Evolutionary conservation across 2,329 filamentous ascomycete genomes (phyloP).

Genomic region (Didymella exigua): DNA sequence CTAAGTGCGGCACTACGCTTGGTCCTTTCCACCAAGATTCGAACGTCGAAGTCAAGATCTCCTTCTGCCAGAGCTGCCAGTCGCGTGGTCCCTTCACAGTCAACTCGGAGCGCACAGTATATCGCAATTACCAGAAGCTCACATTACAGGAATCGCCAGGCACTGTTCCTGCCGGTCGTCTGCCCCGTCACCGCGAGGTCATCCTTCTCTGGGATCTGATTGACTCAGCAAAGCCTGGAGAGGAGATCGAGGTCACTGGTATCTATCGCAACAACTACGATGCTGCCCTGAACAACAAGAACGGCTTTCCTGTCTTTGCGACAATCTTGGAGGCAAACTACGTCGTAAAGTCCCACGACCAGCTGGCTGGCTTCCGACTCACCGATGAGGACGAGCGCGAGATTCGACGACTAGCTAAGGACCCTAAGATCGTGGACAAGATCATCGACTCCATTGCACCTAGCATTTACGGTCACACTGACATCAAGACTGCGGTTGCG

Average conservation of each 20-base stretch:
- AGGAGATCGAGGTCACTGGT: conserved; percentile 96
- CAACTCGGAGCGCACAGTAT: conserved; percentile 97
- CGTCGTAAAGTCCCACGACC: conserved; percentile 94
- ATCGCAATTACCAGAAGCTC: conserved; percentile 97
- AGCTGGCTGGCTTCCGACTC: conserved; percentile 93
- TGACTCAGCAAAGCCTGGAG: conserved; percentile 93
- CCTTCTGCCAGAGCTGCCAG: conserved; percentile 95
- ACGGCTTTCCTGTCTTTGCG: conserved; percentile 97
- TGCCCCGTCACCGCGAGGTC: conserved; percentile 91
- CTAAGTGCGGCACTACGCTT: conserved; percentile 87
- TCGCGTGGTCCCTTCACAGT: conserved; percentile 92
- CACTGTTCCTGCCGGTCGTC: conserved; percentile 91
- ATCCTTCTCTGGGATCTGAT: conserved; percentile 97
- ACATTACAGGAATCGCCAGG: conserved; percentile 97
- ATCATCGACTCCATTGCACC: conserved; percentile 92
- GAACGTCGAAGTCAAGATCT: conserved; percentile 93
- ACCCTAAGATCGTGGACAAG: conserved; percentile 91
- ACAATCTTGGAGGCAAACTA: conserved; percentile 98
- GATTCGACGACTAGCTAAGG: conserved; percentile 85
- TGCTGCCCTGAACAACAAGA: conserved; percentile 96
- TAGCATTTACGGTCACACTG: conserved; percentile 94
- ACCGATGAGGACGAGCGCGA: conserved; percentile 93
- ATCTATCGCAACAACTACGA: conserved; percentile 99
- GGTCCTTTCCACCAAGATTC: conserved; percentile 98
- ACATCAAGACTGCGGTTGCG: conserved; percentile 96